Base-by-base conservation (phyloP, 176 grass and related monocot species). In the Phyllostachys edulis region DNA sequence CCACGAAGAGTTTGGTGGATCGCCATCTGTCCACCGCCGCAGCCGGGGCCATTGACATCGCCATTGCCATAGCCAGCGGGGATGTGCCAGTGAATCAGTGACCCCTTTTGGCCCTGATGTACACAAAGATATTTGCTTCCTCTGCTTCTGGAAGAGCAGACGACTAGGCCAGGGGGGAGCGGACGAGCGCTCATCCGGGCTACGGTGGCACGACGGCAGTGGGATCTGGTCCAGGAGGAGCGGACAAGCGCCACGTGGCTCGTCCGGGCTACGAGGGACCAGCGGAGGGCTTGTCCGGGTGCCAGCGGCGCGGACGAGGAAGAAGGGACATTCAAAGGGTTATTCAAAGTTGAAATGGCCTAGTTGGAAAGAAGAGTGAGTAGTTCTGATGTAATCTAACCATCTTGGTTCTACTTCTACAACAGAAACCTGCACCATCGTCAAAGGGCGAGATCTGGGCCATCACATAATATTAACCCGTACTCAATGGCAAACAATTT, bases 381-480 rank as follows among this genome's bases (percentile, higher is more conserved):
- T 17, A 81, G 13, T 40, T 64, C 60, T 70, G 27, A 63, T 77
- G 46, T 52, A 55, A 70, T 34, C 78, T 82, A 85, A 71, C 9
- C 47, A 40, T 67, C 47, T 73, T 38, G 56, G 37, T 70, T 82
- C 38, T 26, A n/a, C 10, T 69, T 81, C 20, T 27, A 18, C 11
- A 52, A 32, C 47, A 60, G 59, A 79, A 87, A 87, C 46, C 49
- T 61, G 84, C 49, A 66, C 39, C 16, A 74, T 79, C 5, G 62
- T 49, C 49, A 0, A 75, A 38, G 49, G 67, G 41, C 17, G 80
- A 75, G 64, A 59, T 60, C 16, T 49, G 69, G 68, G 21, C 41
- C 63, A 85, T 75, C 39, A 66, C 39, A 87, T 18, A 44, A 24
- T 63, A 57, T 70, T 82, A 46, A 26, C 63, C 63, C n/a, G 3